Evolutionary conservation across 495 filamentous ascomycete species (phyloP), one percentile per base, ranked within the genome.

Genomic region (Staphylotrichum tortipilum): DNA sequence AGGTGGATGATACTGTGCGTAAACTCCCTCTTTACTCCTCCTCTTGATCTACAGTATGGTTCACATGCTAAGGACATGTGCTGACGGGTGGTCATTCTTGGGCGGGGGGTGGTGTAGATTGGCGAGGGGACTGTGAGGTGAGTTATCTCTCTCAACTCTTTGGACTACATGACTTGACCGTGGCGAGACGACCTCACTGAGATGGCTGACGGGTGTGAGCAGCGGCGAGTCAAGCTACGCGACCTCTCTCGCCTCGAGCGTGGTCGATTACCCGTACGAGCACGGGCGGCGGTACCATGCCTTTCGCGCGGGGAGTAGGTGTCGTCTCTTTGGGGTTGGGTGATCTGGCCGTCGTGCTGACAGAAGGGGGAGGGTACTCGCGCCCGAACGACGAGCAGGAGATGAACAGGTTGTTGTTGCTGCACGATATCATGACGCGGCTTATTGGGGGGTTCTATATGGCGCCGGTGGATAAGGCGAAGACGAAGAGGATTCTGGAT

Each of bases 401-500:
- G 17, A 30, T 46, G 30, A 51, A 58, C 2, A 50, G 51, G 12
- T 44, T 58, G 18, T 28, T 50, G 22, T 21, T 58, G 9, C 3
- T 44, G 2, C 55, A 58, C 30, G 15, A 50, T 4, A 34, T 58
- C 30, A 54, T 51, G 43, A 48, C 31, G 8, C 28, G 38, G 3
- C 37, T 31, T 38, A 48, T 51, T n/a, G 47, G 55, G 12, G 30
- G 38, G 14, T 38, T 54, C 9, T 54, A 50, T 17, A 26, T 50
- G 5, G 55, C 55, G 3, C 55, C 51, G 12, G 44, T 58, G 4
- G 47, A 58, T 12, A 42, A 49, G 33, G 44, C 31, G 3, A 44
- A 51, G 23, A 36, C 50, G 7, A 30, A 21, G n/a, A 26, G 50
- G 3, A 75, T 82, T 10, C 49, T 84, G 24, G 81, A 85, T 55